phyloP scores from a whole-genome alignment of 257 asterid species.

The Fraxinus quadrangulata region DNA sequence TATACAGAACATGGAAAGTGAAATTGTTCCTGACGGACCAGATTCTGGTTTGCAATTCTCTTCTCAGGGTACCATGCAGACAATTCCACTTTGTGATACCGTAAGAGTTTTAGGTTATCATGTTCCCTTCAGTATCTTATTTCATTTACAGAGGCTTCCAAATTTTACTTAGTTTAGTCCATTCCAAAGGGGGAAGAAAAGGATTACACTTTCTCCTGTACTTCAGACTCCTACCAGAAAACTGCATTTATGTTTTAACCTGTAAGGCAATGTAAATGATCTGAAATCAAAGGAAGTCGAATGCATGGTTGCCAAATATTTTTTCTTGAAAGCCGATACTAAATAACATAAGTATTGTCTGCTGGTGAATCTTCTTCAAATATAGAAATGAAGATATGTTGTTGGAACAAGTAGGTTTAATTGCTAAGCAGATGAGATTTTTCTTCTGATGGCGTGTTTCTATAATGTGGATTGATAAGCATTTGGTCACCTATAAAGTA shows the following conservation, averaged over 20 bases:
- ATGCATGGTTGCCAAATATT: neutral
- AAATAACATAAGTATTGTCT: neutral
- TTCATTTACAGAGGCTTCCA: neutral
- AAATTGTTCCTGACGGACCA: conserved; percentile 28
- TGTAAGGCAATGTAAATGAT: neutral
- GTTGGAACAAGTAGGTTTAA: neutral
- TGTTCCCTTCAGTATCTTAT: conserved; percentile 7
- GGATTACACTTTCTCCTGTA: neutral
- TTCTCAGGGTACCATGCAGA: conserved; percentile 33
- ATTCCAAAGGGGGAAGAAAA: neutral
- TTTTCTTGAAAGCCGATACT: neutral
- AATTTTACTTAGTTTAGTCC: neutral
- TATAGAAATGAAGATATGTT: neutral
- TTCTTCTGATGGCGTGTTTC: no score
- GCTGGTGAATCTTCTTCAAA: neutral
- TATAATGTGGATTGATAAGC: no score
- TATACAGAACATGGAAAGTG: conserved; percentile 38
- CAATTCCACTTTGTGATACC: conserved; percentile 27
- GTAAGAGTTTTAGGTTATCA: conserved; percentile 37
- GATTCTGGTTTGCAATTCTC: conserved; percentile 36
- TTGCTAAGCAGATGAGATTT: no score
- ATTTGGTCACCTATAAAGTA: no score
- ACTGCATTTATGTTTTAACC: neutral
- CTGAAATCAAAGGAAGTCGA: neutral
- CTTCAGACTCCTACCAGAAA: neutral